Percentiles rank a stretch among this genome's conserved stretches.
Evolutionary conservation across 495 filamentous ascomycete species (phyloP).

Genomic region (Friedmanniomyces simplex): DNA sequence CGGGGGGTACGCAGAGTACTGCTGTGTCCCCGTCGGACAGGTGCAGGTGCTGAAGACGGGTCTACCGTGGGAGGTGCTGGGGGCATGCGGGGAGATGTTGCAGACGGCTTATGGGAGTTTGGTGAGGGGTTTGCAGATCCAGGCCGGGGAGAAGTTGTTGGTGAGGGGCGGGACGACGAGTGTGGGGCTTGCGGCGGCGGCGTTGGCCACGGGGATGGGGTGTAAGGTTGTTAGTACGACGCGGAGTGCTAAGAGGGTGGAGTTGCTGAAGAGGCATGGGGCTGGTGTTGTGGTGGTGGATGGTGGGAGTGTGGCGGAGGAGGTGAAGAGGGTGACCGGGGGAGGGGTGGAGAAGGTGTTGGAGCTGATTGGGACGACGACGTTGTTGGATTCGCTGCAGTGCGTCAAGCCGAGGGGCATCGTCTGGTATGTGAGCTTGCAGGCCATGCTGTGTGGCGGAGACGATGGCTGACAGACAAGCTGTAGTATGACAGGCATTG

Average conservation of each 20-base stretch:
- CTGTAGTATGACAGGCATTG: conserved; percentile 39
- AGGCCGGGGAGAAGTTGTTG: conserved; percentile 37
- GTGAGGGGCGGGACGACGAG: conserved; percentile 43
- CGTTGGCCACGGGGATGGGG: conserved; percentile 38
- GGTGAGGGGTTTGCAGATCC: conserved; percentile 30
- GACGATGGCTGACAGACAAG: neutral
- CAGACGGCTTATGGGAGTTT: conserved; percentile 45
- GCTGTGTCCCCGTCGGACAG: conserved; percentile 36
- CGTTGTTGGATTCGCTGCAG: conserved; percentile 36
- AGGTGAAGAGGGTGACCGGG: conserved; percentile 27
- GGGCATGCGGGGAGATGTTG: conserved; percentile 45
- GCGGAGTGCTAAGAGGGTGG: conserved; percentile 29
- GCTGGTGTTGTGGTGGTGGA: conserved; percentile 37
- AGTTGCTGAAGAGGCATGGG: conserved; percentile 33
- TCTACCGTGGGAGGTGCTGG: conserved; percentile 37
- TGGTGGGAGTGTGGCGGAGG: conserved; percentile 29
- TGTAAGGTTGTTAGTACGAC: conserved; percentile 34
- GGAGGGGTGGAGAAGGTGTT: conserved; percentile 41
- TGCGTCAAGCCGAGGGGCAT: conserved; percentile 34
- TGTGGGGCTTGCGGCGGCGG: conserved; percentile 40
- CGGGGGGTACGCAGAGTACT: conserved; percentile 49
- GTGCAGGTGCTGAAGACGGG: conserved; percentile 34
- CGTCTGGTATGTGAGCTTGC: conserved; percentile 23
- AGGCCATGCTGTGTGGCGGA: neutral
- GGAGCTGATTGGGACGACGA: conserved; percentile 37